Percentiles rank a stretch among this genome's conserved stretches.
Conservation (phyloP, 805 yeast species). For the Komagataella phaffii region DNA sequence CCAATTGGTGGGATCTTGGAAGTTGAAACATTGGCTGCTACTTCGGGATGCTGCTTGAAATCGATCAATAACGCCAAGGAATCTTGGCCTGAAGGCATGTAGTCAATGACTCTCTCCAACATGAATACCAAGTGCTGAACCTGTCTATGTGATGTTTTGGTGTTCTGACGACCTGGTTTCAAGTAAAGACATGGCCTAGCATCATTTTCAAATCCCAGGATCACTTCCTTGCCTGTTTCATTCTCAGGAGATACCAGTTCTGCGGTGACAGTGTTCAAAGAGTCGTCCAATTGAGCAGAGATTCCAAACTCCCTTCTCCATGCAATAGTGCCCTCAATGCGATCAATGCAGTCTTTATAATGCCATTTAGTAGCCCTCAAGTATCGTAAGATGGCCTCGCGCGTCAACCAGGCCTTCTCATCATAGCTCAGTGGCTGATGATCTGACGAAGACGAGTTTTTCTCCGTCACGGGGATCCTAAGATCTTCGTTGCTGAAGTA, state of each 20-base stretch:
- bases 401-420: constrained; percentile 88
- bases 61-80: constrained; percentile 84
- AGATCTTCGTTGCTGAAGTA: constrained; percentile 47
- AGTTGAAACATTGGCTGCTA: constrained; percentile 32
- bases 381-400: constrained; percentile 84
- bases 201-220: constrained; percentile 82
- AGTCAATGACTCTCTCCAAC: constrained; percentile 86
- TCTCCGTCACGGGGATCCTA: constrained; percentile 35
- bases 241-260: constrained; percentile 52
- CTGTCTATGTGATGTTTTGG: constrained; percentile 79
- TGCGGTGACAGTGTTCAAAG: constrained; percentile 37
- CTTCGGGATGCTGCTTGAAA: constrained; percentile 66
- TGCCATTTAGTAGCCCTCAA: constrained; percentile 92
- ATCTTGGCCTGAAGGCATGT: constrained; percentile 95
- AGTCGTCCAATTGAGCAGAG: constrained; percentile 25
- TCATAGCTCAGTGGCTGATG: constrained; percentile 22
- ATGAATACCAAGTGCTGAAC: constrained; percentile 92
- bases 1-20: constrained; percentile 80
- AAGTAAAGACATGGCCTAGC: constrained; percentile 86
- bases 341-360: constrained; percentile 49
- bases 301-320: constrained; percentile 96
- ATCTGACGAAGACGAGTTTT: constrained; percentile 17
- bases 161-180: constrained; percentile 92
- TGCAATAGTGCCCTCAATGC: constrained; percentile 65
- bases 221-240: constrained; percentile 85